Conservation (phyloP, 441 rosid species). For the Flueggea neowawraea region DNA sequence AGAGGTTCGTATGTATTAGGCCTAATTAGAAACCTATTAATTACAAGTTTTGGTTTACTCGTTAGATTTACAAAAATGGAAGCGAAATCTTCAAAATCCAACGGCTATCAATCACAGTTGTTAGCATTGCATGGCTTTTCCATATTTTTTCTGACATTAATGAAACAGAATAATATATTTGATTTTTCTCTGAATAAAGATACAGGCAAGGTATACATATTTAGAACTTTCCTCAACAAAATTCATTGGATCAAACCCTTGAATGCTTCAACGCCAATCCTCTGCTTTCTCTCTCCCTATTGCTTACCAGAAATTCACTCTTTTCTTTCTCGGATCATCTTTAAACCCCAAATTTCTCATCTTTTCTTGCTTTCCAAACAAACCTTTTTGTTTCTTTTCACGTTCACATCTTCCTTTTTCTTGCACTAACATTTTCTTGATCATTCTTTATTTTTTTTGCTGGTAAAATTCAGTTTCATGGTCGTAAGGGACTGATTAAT, state of each 20-base stretch:
- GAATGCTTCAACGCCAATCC: constrained; percentile 17
- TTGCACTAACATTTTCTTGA: background rate
- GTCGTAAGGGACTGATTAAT: constrained; percentile 23
- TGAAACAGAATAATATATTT: too few species aligned
- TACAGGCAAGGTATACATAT: background rate
- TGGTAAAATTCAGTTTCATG: constrained; percentile 4
- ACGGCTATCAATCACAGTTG: too few species aligned
- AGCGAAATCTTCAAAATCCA: too few species aligned
- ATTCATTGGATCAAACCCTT: constrained; percentile 6
- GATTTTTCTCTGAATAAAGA: background rate
- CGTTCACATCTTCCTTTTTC: background rate
- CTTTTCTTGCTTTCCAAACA: constrained; percentile 2
- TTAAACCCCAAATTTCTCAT: constrained; percentile 8
- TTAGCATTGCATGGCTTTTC: too few species aligned
- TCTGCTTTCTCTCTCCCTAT: background rate
- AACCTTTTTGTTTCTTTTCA: constrained; percentile 2
- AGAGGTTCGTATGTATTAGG: too few species aligned
- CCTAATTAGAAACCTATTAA: too few species aligned
- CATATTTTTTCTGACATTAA: too few species aligned
- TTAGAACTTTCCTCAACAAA: background rate
- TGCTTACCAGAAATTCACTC: background rate
- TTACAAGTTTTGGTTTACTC: too few species aligned
- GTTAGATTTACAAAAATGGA: too few species aligned
- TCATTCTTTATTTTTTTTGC: constrained; percentile 3
- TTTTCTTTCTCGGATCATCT: constrained; percentile 7